Evolutionary conservation across 2,329 filamentous ascomycete species (phyloP).

Genomic region (Lithohypha guttulata): DNA sequence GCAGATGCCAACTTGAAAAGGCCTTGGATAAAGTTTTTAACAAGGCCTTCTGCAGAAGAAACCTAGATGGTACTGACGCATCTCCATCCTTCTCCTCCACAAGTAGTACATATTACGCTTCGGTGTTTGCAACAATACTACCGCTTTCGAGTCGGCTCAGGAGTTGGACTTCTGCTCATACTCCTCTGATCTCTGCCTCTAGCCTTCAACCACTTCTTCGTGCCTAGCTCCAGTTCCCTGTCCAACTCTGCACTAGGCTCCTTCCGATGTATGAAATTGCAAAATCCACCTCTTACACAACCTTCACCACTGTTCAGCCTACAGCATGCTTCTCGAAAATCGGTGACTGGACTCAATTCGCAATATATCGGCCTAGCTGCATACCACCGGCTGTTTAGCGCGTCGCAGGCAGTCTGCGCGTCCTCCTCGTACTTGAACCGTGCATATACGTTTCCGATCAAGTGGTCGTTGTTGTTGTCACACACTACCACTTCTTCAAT

Average conservation of each 20-base stretch:
- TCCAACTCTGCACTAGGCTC: conserved; percentile 85
- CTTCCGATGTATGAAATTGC: conserved; percentile 98
- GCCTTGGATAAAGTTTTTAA: too few relatives aligned
- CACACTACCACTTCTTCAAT: conserved; percentile 96
- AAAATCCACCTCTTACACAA: conserved; percentile 91
- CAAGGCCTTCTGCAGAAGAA: too few relatives aligned
- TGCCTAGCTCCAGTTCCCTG: conserved; percentile 71
- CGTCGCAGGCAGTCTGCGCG: conserved; percentile 86
- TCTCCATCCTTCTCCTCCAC: too few relatives aligned
- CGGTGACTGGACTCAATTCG: conserved; percentile 91
- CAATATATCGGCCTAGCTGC: conserved; percentile 95
- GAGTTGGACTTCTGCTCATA: conserved; percentile 70
- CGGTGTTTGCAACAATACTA: too few relatives aligned
- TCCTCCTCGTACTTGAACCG: conserved; percentile 99
- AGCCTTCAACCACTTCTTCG: conserved; percentile 91
- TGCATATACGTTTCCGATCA: conserved; percentile 98
- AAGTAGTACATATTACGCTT: too few relatives aligned
- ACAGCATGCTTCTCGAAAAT: conserved; percentile 96
- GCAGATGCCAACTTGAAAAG: too few relatives aligned
- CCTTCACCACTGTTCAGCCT: conserved; percentile 88
- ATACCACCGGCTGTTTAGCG: conserved; percentile 92
- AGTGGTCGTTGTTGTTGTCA: conserved; percentile 98
- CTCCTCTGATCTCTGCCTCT: conserved; percentile 77
- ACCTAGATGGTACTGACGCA: too few relatives aligned
- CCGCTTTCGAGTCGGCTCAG: conserved; percentile 68